phyloP scores from a whole-genome alignment of 441 rosid genomes.

The Gossypium gossypioides region DNA sequence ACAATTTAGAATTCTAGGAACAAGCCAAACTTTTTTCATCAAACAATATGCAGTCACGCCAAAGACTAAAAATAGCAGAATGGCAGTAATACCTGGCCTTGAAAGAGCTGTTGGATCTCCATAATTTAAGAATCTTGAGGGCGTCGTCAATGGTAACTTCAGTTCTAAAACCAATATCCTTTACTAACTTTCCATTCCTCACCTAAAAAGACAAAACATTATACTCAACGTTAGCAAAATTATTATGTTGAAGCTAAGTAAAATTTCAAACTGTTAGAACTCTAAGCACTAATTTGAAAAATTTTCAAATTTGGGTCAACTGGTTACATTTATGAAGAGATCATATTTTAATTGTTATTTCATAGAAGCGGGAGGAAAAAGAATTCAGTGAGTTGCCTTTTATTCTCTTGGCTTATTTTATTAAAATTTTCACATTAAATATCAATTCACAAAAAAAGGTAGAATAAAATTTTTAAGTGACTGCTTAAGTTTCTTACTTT shows the following conservation, averaged over 20 bases:
- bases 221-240: background rate
- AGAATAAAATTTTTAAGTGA: background rate
- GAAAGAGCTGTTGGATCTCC: slow-evolving; percentile 55
- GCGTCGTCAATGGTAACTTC: slow-evolving; percentile 58
- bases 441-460: background rate
- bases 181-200: slow-evolving; percentile 50
- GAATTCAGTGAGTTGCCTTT: background rate
- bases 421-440: background rate
- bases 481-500: background rate
- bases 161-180: slow-evolving; percentile 72
- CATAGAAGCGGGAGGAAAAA: background rate
- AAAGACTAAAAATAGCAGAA: slow-evolving; percentile 7
- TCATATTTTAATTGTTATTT: background rate
- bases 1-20: background rate
- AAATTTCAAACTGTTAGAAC: background rate
- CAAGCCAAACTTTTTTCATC: background rate
- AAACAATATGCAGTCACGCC: background rate
- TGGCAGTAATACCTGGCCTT: slow-evolving; percentile 57
- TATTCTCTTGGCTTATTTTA: background rate
- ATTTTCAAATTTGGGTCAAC: background rate
- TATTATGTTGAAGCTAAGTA: background rate
- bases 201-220: slow-evolving; percentile 38
- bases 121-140: slow-evolving; percentile 41
- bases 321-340: background rate
- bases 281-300: background rate